Base-by-base conservation (phyloP, 2,329 filamentous ascomycete genomes). In the Alternaria gaisen region DNA sequence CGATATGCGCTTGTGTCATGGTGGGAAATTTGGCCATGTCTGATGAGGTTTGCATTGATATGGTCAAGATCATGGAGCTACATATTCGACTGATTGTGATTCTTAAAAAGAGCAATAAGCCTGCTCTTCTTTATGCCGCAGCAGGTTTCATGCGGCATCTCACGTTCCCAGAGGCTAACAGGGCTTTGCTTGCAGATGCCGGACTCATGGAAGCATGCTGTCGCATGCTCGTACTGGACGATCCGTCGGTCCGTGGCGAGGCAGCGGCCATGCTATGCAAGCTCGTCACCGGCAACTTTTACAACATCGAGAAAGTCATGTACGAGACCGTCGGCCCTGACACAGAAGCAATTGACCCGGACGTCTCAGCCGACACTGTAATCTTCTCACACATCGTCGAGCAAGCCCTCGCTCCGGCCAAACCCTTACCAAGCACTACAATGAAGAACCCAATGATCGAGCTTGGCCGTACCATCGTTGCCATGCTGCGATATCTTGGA, bases 391-490 rank as follows among this genome's bases (percentile, higher is more conserved):
- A 72, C 28, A 63, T 78, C 9, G 69, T 75, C 32, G 66, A 70
- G 30, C 73, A 77, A 42, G 72, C 76, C 26, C 64, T 77, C 5
- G 65, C 64, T n/a, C 72, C 74, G 16, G 68, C 74, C 3, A 65
- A 61, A 18, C 74, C 77, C 26, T 30, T 78, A 3, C 76, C 76
- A 5, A 79, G 76, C 55, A 76, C 73, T n/a, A 61, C 74, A 1
- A 78, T 79, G 75, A 79, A 77, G 60, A 77, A 77, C n/a, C 64
- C 74, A n/a, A 72, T 69, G 64, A 70, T 79, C 34, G 77, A 79
- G 61, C 63, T 76, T 12, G 72, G 72, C 1, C 66, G 73, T 1
- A 71, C 69, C 6, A 69, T 77, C 5, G 64, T 77, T n/a, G 63
- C 69, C 18, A 62, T 69, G 55, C 50, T 69, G 22, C 57, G 66